Percentiles rank a stretch among this genome's conserved stretches.
These are phyloP conservation scores for Eutrema japonicum DNA, from an alignment of 345 rosid species.

Conservation along the genomic window DNA sequence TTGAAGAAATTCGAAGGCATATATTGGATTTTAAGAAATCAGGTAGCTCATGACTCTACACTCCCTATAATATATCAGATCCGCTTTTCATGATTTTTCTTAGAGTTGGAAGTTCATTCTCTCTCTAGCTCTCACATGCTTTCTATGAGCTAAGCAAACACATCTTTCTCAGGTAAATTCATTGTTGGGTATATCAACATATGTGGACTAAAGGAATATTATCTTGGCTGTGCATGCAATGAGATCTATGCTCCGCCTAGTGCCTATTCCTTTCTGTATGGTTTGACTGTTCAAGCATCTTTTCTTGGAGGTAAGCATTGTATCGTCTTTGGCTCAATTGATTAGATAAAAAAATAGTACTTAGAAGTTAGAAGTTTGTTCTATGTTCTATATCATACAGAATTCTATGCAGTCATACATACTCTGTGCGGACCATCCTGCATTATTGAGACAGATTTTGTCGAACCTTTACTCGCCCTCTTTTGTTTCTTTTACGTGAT, in stretches of 20 bases:
- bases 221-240: conserved; percentile 85
- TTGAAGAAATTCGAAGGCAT: conserved; percentile 88
- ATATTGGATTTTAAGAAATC: conserved; percentile 88
- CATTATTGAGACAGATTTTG: background rate
- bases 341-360: background rate
- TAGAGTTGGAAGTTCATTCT: conserved; percentile 1
- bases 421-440: conserved; percentile 5
- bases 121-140: background rate
- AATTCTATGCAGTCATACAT: conserved; percentile 7
- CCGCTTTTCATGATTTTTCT: background rate
- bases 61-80: conserved; percentile 1
- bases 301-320: conserved; percentile 74
- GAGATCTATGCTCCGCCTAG: conserved; percentile 94
- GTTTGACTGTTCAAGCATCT: conserved; percentile 87
- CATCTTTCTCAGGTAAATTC: conserved; percentile 67
- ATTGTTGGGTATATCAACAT: conserved; percentile 71
- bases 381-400: conserved; percentile 2
- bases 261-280: conserved; percentile 88
- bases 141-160: conserved; percentile 27
- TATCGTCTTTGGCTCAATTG: conserved; percentile 21
- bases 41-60: conserved; percentile 50
- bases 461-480: background rate
- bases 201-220: conserved; percentile 86
- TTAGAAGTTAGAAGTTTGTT: background rate
- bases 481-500: conserved; percentile 6